phyloP scores from a whole-genome alignment of 148 eudicot species.

The Diospyros kaki region DNA sequence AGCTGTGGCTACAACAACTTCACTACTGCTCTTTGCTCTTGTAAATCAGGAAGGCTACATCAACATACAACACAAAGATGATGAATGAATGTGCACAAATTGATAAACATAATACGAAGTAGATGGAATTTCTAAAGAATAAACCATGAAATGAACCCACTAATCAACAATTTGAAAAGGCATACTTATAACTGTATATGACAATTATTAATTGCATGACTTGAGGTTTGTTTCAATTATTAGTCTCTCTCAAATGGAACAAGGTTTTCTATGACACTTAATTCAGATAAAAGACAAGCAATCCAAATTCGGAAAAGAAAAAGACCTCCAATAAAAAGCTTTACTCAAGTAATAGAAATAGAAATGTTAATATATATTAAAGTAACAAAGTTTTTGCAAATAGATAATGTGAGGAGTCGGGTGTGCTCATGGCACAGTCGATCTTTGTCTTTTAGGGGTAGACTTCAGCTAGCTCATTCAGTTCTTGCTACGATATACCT shows the following conservation, averaged over 20 bases:
- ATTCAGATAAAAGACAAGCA: no score
- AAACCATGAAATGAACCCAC: background rate
- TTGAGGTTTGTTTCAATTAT: background rate
- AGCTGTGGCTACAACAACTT: slow-evolving; percentile 59
- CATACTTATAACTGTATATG: background rate
- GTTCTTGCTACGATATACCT: no score
- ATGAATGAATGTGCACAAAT: background rate
- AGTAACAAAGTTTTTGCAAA: no score
- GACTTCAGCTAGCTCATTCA: no score
- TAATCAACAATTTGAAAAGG: background rate
- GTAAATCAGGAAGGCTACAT: slow-evolving; percentile 12
- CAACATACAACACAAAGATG: background rate
- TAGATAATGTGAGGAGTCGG: no score
- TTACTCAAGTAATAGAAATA: no score
- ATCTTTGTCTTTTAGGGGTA: no score
- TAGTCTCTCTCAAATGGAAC: no score
- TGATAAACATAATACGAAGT: background rate
- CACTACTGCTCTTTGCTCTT: slow-evolving; percentile 34
- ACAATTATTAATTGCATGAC: background rate
- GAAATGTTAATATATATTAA: background rate
- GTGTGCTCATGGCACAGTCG: no score
- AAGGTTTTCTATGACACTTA: no score
- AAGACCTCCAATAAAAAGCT: no score
- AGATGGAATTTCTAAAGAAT: background rate
- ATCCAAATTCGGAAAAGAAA: no score